These are phyloP conservation scores for Gossypium arboreum DNA, from an alignment of 345 rosid species.

Conservation along the genomic window DNA sequence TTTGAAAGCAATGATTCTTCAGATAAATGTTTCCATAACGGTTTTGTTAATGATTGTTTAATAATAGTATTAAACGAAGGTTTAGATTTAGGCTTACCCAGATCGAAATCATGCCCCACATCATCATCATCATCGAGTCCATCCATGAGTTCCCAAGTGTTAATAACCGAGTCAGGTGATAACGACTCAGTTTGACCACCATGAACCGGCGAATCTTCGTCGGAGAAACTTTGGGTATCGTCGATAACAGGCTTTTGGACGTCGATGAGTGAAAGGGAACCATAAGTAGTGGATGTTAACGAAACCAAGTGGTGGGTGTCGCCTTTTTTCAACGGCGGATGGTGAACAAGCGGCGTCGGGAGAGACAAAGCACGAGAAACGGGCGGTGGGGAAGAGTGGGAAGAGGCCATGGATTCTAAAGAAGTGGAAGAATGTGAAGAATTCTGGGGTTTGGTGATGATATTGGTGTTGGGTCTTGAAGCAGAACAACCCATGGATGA, in stretches of 20 bases:
- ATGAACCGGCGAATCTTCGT: slow-evolving; percentile 16
- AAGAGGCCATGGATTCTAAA: slow-evolving; percentile 18
- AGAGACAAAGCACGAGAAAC: slow-evolving; percentile 54
- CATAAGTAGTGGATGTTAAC: slow-evolving; percentile 77
- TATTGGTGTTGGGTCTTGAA: slow-evolving; percentile 40
- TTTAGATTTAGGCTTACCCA: slow-evolving; percentile 24
- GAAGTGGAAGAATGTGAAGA: slow-evolving; percentile 22
- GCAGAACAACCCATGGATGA: slow-evolving; percentile 71
- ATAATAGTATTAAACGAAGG: slow-evolving; percentile 2
- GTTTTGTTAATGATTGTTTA: slow-evolving; percentile 30
- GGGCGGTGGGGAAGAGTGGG: slow-evolving; percentile 33
- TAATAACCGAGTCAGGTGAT: slow-evolving; percentile 82
- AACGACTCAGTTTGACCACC: slow-evolving; percentile 23
- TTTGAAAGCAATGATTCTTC: slow-evolving; percentile 62
- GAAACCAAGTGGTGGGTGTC: slow-evolving; percentile 88
- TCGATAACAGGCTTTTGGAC: slow-evolving; percentile 10
- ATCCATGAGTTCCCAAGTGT: slow-evolving; percentile 97
- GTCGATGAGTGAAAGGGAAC: slow-evolving; percentile 63
- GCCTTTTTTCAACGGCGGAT: slow-evolving; percentile 79
- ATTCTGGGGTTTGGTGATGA: slow-evolving; percentile 11
- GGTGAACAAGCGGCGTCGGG: slow-evolving; percentile 72
- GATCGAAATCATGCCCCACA: slow-evolving; percentile 25
- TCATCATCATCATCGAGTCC: slow-evolving; percentile 82
- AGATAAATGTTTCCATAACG: slow-evolving; percentile 69
- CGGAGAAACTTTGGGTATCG: slow-evolving; percentile 21